phyloP scores from a whole-genome alignment of 306 rosid species.

The Glycyrrhiza uralensis region DNA sequence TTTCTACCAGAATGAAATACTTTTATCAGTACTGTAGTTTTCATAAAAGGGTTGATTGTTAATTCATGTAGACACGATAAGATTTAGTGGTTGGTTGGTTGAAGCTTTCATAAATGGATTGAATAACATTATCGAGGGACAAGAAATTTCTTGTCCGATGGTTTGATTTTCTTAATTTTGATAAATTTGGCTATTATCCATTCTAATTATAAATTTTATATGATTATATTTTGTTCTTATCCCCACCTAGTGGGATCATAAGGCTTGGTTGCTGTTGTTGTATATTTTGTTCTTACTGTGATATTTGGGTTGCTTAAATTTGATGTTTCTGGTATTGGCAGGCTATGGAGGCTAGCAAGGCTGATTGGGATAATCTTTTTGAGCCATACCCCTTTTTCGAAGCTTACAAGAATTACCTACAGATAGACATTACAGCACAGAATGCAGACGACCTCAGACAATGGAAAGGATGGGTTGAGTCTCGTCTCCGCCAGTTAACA shows the following conservation, averaged over 20 bases:
- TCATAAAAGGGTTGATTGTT: neutral
- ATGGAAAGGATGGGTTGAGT: conserved; percentile 99
- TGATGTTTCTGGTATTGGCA: conserved; percentile 42
- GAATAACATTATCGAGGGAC: neutral
- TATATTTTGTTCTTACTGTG: neutral
- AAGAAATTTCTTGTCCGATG: neutral
- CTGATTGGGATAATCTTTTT: conserved; percentile 91
- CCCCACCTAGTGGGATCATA: neutral
- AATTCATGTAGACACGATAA: neutral
- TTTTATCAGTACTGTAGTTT: neutral
- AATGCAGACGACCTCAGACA: conserved; percentile 81
- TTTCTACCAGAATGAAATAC: neutral
- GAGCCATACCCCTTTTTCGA: conserved; percentile 84
- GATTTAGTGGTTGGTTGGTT: neutral
- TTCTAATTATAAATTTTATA: neutral
- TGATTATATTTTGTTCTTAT: neutral
- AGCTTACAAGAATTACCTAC: conserved; percentile 81
- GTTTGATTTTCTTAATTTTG: neutral
- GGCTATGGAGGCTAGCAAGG: conserved; percentile 82
- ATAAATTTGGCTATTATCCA: neutral
- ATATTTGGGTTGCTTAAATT: neutral
- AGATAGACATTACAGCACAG: conserved; percentile 74
- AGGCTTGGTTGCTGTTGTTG: neutral
- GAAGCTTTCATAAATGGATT: neutral
- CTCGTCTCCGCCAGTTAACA: conserved; percentile 92